Evolutionary conservation across 345 rosid genomes (phyloP), one percentile per base, ranked within the genome.

Genomic region (Leavenworthia alabamica): DNA sequence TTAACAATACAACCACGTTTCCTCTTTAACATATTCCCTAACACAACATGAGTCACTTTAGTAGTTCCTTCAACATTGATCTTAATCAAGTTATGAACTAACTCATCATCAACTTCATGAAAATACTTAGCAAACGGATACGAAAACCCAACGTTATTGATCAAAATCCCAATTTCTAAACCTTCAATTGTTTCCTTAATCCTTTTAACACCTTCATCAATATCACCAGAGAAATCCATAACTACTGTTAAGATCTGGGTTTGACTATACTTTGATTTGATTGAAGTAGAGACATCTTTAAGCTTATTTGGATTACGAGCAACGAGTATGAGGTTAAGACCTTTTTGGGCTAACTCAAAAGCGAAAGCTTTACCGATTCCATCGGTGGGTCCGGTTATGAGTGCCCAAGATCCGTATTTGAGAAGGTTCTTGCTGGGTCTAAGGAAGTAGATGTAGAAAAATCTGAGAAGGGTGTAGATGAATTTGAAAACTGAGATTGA

Each of bases 391-490:
- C 97, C 96, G 24, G 97, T 89, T 19, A 93, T 77, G 28, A 93
- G 51, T n/a, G 92, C 96, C 99, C 99, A 93, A 0, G 96, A 93
- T 2, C 99, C 99, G 69, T 93, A 93, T 17, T 82, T 82, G 49
- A 75, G 86, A 56, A 93, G 90, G 55, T 89, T 82, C 62, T 93
- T 93, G 8, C 60, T 81, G 28, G 97, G 96, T 37, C 99, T 64
- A 39, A 93, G 95, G 72, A 93, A 90, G 75, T 56, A 78, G 60
- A 86, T 86, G 72, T 88, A 90, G 71, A 84, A 81, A 83, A 92
- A 86, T 51, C 72, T 76, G 62, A 84, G 80, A 20, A 86, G 4
- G 7, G 71, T 26, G 20, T 83, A 42, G 37, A 64, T 13, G 56
- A 45, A 72, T 35, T 77, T 90, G 70, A 84, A 41, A 50, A 90